Evolutionary conservation across 2,329 filamentous ascomycete species (phyloP).

Genomic region (Exophiala alcalophila): DNA sequence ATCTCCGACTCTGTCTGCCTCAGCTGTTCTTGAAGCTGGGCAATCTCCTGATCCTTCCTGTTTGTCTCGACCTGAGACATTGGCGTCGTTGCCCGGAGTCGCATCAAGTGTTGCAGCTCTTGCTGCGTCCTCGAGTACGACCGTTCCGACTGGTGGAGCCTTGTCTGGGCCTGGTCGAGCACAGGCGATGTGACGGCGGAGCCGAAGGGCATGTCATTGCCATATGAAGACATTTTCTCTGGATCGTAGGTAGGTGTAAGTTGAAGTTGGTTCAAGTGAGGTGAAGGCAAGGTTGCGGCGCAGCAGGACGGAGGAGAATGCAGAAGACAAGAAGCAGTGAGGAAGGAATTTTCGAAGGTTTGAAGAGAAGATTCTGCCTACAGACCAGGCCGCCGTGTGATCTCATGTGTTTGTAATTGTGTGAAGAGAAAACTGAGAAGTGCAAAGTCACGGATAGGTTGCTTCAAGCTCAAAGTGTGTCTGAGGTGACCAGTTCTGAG

Average conservation of each 20-base stretch:
- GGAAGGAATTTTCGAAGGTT: neutral
- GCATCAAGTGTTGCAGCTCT: slow-evolving; percentile 17
- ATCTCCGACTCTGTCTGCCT: slow-evolving; percentile 14
- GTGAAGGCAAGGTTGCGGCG: neutral
- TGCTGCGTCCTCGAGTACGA: slow-evolving; percentile 17
- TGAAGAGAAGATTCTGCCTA: neutral
- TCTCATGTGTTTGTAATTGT: neutral
- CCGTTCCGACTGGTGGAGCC: slow-evolving; percentile 12
- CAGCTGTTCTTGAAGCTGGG: slow-evolving; percentile 8
- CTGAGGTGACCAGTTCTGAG: neutral
- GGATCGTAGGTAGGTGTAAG: neutral
- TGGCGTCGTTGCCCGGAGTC: slow-evolving; percentile 17
- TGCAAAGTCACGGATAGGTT: too few relatives aligned
- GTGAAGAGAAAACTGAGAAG: too few relatives aligned
- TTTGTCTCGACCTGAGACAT: slow-evolving; percentile 16
- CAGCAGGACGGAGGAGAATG: neutral
- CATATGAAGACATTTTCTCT: slow-evolving; percentile 14
- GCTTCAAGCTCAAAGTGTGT: neutral
- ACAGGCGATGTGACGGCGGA: slow-evolving; percentile 13
- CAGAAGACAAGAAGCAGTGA: neutral
- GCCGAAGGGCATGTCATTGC: slow-evolving; percentile 10
- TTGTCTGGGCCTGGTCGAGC: slow-evolving; percentile 17
- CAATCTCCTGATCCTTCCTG: slow-evolving; percentile 16
- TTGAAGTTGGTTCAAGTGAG: neutral
- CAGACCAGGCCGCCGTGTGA: neutral